Evolutionary conservation across 345 rosid species (phyloP).

Genomic region (Lumnitzera racemosa): DNA sequence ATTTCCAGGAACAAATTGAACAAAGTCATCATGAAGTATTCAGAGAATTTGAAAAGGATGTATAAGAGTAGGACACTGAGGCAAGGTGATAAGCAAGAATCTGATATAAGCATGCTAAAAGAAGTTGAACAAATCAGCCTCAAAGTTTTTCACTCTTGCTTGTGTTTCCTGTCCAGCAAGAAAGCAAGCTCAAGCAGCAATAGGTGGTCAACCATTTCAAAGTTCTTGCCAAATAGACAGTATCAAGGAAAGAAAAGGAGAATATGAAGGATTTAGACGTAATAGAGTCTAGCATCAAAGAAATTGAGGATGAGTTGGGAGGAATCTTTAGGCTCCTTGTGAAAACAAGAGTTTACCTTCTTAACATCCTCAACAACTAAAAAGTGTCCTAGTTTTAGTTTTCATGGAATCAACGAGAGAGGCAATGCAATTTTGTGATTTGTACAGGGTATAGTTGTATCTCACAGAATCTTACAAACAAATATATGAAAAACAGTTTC

Average conservation of each 20-base stretch:
- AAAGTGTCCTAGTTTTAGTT: too few species aligned
- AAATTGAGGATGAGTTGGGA: slow-evolving; percentile 2
- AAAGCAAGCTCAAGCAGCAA: background rate
- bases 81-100: background rate
- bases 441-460: too few species aligned
- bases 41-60: background rate
- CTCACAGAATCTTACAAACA: too few species aligned
- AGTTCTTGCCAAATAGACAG: too few species aligned
- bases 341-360: slow-evolving; percentile 1
- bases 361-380: background rate
- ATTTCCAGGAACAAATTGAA: background rate
- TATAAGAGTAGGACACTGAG: background rate
- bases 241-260: too few species aligned
- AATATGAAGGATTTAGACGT: background rate
- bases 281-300: slow-evolving; percentile 1
- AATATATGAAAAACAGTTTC: too few species aligned
- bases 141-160: background rate
- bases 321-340: background rate
- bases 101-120: background rate
- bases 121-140: background rate
- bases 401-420: too few species aligned
- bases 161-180: background rate
- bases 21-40: background rate
- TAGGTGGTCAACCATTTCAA: background rate
- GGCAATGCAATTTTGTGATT: too few species aligned